Percentiles rank a stretch among this genome's conserved stretches.
Conservation (phyloP, 495 filamentous ascomycete species). For the Daldinia grandis region DNA sequence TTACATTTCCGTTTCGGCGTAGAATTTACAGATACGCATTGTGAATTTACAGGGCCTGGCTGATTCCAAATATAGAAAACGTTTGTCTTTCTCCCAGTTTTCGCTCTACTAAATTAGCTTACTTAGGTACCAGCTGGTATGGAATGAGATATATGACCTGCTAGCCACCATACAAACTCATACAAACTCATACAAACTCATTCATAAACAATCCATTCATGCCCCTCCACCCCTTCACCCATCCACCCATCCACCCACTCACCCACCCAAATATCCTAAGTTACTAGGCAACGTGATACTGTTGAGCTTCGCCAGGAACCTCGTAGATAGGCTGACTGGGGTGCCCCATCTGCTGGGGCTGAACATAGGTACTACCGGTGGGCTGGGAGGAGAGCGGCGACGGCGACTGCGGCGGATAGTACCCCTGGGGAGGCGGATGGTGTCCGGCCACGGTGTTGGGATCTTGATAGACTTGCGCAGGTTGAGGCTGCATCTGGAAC, state of each 20-base stretch:
- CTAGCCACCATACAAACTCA: not conserved
- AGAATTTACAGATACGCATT: not conserved
- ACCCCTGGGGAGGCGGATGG: constrained; percentile 19
- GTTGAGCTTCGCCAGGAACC: constrained; percentile 19
- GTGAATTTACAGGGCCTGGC: not conserved
- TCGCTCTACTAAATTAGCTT: not conserved
- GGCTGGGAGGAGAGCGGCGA: constrained; percentile 38
- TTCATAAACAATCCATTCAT: not conserved
- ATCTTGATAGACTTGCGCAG: constrained; percentile 36
- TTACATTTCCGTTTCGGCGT: constrained; percentile 2
- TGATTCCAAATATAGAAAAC: not conserved
- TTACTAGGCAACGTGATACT: constrained; percentile 14
- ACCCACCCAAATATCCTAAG: too few species aligned
- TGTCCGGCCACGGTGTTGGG: constrained; percentile 2
- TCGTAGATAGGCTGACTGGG: constrained; percentile 31
- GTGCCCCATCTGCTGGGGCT: constrained; percentile 30
- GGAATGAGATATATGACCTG: not conserved
- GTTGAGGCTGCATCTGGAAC: constrained; percentile 39
- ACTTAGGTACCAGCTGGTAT: not conserved
- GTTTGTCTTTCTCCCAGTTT: not conserved
- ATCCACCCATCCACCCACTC: too few species aligned
- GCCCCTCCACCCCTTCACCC: too few species aligned
- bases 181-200: not conserved
- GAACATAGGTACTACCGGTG: constrained; percentile 29
- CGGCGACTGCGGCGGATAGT: constrained; percentile 32